Evolutionary conservation across 805 yeast species (phyloP), one percentile per base, ranked within the genome.

Genomic region (Groenewaldozyma tartarivorans): DNA sequence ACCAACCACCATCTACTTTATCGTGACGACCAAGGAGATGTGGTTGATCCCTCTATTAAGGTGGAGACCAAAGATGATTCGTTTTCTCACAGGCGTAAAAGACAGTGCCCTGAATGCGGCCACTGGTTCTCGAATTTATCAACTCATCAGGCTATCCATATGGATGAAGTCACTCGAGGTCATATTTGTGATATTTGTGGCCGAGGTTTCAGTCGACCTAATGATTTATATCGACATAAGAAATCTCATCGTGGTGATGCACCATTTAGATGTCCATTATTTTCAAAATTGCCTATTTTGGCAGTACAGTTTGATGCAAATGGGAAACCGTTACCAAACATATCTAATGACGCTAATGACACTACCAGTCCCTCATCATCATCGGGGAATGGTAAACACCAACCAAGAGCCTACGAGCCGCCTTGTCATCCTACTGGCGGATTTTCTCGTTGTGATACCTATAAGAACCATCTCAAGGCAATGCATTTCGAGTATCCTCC

Each of bases 401-500:
- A 7, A 9, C 13, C 13, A 24, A 7, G 11, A 13, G 20, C 18
- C 6, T 33, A 20, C 32, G 51, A 51, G 35, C 55, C 57, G 3
- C 42, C 52, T 35, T 86, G 95, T 56, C 96, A 87, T 57, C 74
- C 75, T 41, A 75, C 85, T 5, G 96, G 96, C 4, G 78, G 82
- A 22, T 87, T 87, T 53, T 77, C 87, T 9, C 70, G 96, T 38
- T 82, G 95, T 57, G 96, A 87, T 57, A 87, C 96, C 3, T 87
- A 76, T 63, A 87, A 87, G 56, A 87, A 87, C 61, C 96, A 87
- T 61, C 67, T 87, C 46, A 84, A 83, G 58, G 94, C 95, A 1
- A 71, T 87, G 46, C 96, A 87, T 56, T 87, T 87, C 58, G 81
- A 75, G 48, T 87, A 87, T 60, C 96, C 96, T 4, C 72, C 72